Base-by-base conservation (phyloP, 129 eudicot genomes). In the Helichrysum umbraculigerum region DNA sequence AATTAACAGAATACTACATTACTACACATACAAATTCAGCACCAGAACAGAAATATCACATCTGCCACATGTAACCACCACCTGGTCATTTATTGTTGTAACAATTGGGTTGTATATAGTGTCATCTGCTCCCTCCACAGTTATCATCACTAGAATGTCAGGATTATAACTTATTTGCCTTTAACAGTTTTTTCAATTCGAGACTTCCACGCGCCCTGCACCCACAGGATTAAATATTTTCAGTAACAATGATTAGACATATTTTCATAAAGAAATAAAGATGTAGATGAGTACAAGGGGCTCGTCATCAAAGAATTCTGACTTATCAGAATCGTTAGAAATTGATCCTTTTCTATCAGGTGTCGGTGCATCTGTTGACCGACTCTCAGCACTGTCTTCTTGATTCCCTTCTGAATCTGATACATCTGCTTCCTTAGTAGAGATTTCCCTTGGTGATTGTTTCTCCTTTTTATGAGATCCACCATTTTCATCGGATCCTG, bases 191-290 rank as follows among this genome's bases (percentile, higher is more conserved):
- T 90, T 73, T 82, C 85, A 57, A 82, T 78, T 73, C 96, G 82
- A 34, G 81, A 75, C 87, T 87, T 83, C 96, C 96, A 90, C 58
- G 62, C 78, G 30, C 87, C 80, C 96, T 90, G 91, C 88, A 85
- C 44, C 32, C 21, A n/a, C 34, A 32, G 6, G 75, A 44, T 47
- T 60, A 37, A 47, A 66, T n/a, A 6, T 15, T 28, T 57, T 58
- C n/a, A 73, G n/a, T 44, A 29, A 41, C 16, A 42, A 44, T 70
- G 17, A 12, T 7, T 15, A 29, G 3, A 39, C 11, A 47, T 30
- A n/a, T 41, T 66, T 74, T 56, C 30, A 51, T 34, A 37, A 50
- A 41, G 50, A 58, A 66, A 29, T 37, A 59, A 50, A 47, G 67
- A 7, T 34, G 65, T 22, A 69, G 76, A 69, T 59, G 20, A 70